phyloP scores from a whole-genome alignment of 2,329 filamentous ascomycete genomes.

The Dactylellina cionopaga region DNA sequence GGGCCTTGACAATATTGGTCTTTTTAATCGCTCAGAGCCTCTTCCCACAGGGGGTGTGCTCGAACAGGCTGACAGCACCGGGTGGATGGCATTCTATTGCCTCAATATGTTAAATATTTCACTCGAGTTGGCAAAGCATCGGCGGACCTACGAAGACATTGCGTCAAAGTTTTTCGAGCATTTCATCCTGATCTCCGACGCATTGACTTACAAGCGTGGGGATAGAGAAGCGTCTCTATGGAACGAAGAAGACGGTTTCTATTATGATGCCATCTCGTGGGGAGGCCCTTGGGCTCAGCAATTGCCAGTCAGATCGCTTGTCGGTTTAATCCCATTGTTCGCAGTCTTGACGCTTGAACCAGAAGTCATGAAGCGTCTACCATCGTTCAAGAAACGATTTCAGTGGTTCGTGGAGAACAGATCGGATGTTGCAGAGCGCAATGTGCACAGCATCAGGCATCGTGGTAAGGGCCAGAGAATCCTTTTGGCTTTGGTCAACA shows the following conservation, averaged over 20 bases:
- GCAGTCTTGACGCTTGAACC: conserved; percentile 92
- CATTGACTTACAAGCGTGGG: conserved; percentile 82
- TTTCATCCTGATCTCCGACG: conserved; percentile 96
- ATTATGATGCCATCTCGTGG: conserved; percentile 98
- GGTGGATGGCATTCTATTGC: conserved; percentile 99
- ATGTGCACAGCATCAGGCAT: conserved; percentile 91
- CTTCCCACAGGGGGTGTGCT: conserved; percentile 91
- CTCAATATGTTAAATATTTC: conserved; percentile 97
- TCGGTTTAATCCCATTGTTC: conserved; percentile 92
- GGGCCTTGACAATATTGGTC: conserved; percentile 93
- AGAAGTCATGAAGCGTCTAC: conserved; percentile 89
- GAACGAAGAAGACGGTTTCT: conserved; percentile 96
- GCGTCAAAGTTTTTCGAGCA: conserved; percentile 99
- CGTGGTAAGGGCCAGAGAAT: conserved; percentile 90
- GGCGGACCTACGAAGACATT: conserved; percentile 72
- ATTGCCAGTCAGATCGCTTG: conserved; percentile 87
- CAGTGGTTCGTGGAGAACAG: conserved; percentile 94
- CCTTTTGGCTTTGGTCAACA: conserved; percentile 88
- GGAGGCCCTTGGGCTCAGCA: conserved; percentile 93
- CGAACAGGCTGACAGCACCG: conserved; percentile 96
- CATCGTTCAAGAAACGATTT: conserved; percentile 89
- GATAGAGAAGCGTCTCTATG: conserved; percentile 80
- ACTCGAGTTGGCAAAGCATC: conserved; percentile 92
- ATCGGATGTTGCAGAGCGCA: conserved; percentile 86
- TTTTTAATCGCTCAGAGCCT: conserved; percentile 97